A percentile compares a stretch with the other conserved stretches of the same genome.
phyloP scores from a whole-genome alignment of 805 yeast species.

The Nakazawaea laoshanensis region DNA sequence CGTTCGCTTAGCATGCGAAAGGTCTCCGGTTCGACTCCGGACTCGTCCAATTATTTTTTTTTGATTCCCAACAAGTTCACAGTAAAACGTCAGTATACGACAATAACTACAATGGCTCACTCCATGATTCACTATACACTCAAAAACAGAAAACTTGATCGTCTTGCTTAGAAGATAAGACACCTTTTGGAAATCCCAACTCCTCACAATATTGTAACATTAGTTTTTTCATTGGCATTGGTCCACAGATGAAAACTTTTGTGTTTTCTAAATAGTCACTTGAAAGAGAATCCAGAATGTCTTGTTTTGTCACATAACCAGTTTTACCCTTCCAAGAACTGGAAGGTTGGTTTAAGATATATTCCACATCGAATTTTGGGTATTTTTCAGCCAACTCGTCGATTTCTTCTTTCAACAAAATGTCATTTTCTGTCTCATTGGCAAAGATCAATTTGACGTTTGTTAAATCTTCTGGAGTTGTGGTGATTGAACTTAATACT shows the following conservation, averaged over 20 bases:
- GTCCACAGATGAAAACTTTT: conserved; percentile 67
- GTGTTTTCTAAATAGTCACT: conserved; percentile 36
- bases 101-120: too few species aligned
- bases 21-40: conserved; percentile 76
- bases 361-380: conserved; percentile 54
- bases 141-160: conserved; percentile 29
- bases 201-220: conserved; percentile 43
- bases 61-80: not conserved
- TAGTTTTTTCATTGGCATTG: conserved; percentile 54
- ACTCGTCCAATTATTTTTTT: conserved; percentile 48
- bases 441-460: conserved; percentile 58
- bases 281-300: conserved; percentile 22
- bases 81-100: not conserved
- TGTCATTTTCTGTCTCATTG: conserved; percentile 71
- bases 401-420: conserved; percentile 60
- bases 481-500: conserved; percentile 61
- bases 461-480: conserved; percentile 60
- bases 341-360: conserved; percentile 46
- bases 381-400: conserved; percentile 60
- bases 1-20: conserved; percentile 75
- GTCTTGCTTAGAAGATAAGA: conserved; percentile 19
- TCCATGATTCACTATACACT: not conserved
- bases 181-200: conserved; percentile 49
- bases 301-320: conserved; percentile 55
- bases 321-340: conserved; percentile 52